Base-by-base conservation (phyloP, 2,329 filamentous ascomycete species). In the Penicillium paneum region DNA sequence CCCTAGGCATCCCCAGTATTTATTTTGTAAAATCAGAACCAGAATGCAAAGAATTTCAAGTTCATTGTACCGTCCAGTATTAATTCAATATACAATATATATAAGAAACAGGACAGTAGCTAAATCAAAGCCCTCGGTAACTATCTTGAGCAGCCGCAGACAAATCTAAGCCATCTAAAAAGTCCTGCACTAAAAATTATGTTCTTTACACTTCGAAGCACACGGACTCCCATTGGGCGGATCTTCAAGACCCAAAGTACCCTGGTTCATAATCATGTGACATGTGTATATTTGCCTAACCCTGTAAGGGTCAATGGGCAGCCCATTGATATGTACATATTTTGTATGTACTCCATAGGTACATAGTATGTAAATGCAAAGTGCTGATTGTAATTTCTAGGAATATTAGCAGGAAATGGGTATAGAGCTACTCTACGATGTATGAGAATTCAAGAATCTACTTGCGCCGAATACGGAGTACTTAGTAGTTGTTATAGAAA, bases 251-350 rank as follows among this genome's bases (percentile, higher is more conserved):
- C 2, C 32, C 32, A 44, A 44, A 19, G 19, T 28, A 43, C n/a
- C 8, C 39, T 29, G 32, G 29, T 17, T 34, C 28, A n/a, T 19
- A 7, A 42, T 54, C 39, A 54, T 34, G 34, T 54, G 52, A 52
- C 8, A 32, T 21, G 5, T 0, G 26, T 24, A 34, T 39, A 38
- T 57, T 47, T 50, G 54, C 53, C 56, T 56, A 49, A 63, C 60
- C 60, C 57, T 57, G 61, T 57, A 62, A 63, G 61, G 61, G 55
- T 52, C 53, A 26, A 49, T 24, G 24, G 49, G 36, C 41, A 51
- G 42, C 8, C 44, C 45, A 31, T 42, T 31, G 24, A 29, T 29
- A 24, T 24, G 21, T 24, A 24, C 21, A 24, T 24, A 24, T 24
- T 3, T 24, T 24, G 21, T 24, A n/a, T n/a, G n/a, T n/a, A n/a